Percentiles rank a stretch among this genome's conserved stretches.
These are phyloP conservation scores for Mortierella sp. DNA, from an alignment of 371 early-diverging fungal species.

Conservation along the genomic window DNA sequence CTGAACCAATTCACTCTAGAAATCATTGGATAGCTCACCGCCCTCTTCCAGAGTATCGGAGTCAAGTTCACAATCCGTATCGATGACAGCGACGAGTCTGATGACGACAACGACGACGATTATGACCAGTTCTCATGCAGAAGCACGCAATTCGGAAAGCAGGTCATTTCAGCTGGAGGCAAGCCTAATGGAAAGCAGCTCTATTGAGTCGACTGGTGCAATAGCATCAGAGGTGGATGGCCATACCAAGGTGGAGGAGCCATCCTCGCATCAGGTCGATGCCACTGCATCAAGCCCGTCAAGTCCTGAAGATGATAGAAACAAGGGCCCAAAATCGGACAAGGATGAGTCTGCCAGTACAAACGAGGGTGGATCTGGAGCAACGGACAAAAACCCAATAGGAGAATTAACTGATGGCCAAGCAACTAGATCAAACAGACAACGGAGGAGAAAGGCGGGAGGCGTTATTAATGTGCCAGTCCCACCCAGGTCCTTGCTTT, in stretches of 20 bases:
- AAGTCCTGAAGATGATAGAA: not conserved
- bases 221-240: not conserved
- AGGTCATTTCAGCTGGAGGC: constrained; percentile 14
- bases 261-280: not conserved
- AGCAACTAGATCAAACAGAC: constrained; percentile 3
- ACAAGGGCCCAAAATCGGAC: constrained; percentile 4
- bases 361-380: not conserved
- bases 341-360: not conserved
- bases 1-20: constrained; percentile 45
- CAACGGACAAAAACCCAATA: constrained; percentile 7
- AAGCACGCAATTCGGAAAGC: constrained; percentile 12
- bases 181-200: constrained; percentile 15
- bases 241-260: not conserved
- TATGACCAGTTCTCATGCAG: constrained; percentile 14
- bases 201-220: not conserved
- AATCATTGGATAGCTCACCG: constrained; percentile 36
- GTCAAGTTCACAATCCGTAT: constrained; percentile 33
- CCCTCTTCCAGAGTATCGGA: constrained; percentile 27
- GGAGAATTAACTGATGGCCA: constrained; percentile 8
- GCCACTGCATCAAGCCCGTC: not conserved
- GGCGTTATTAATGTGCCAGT: constrained; percentile 33
- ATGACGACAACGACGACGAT: constrained; percentile 21
- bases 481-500: constrained; percentile 13
- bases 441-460: constrained; percentile 45
- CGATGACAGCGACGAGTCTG: constrained; percentile 22